Percentiles rank a stretch among this genome's conserved stretches.
Evolutionary conservation across 2,329 filamentous ascomycete genomes (phyloP).

Genomic region (Penicillium sp.): DNA sequence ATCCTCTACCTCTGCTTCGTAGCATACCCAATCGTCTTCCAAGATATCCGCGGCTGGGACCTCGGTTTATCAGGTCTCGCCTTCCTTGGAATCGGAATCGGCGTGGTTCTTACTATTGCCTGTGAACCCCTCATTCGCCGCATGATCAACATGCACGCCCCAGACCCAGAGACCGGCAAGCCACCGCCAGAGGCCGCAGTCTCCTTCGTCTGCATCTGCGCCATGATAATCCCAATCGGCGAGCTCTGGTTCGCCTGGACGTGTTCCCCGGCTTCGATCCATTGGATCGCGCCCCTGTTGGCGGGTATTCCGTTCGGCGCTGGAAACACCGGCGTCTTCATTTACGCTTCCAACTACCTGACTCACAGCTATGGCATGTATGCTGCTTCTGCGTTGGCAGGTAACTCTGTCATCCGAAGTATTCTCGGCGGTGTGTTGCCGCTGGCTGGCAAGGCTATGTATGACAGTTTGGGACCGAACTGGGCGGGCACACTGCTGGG

Average conservation of each 20-base stretch:
- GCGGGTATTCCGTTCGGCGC: constrained; percentile 78
- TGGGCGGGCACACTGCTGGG: constrained; percentile 80
- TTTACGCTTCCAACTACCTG: constrained; percentile 80
- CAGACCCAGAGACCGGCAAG: constrained; percentile 73
- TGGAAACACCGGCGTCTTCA: constrained; percentile 77
- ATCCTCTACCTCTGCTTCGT: constrained; percentile 90
- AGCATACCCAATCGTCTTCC: constrained; percentile 84
- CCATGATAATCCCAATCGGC: constrained; percentile 72
- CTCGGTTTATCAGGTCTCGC: constrained; percentile 73
- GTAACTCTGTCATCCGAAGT: constrained; percentile 74
- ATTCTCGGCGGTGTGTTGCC: constrained; percentile 77
- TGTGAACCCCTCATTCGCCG: constrained; percentile 70
- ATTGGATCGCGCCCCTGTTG: constrained; percentile 78
- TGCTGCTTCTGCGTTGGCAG: constrained; percentile 76
- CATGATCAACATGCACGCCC: constrained; percentile 74
- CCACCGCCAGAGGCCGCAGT: constrained; percentile 79
- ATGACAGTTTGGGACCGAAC: constrained; percentile 65
- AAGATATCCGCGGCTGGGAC: constrained; percentile 73
- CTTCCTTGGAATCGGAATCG: constrained; percentile 72
- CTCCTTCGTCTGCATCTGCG: constrained; percentile 75
- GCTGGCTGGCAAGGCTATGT: constrained; percentile 66
- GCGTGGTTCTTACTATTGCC: constrained; percentile 54
- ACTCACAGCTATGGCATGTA: constrained; percentile 79
- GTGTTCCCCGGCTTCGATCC: constrained; percentile 72
- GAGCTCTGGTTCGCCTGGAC: constrained; percentile 91